phyloP scores from a whole-genome alignment of 208 protist genomes.

The Trypanosoma melophagium region DNA sequence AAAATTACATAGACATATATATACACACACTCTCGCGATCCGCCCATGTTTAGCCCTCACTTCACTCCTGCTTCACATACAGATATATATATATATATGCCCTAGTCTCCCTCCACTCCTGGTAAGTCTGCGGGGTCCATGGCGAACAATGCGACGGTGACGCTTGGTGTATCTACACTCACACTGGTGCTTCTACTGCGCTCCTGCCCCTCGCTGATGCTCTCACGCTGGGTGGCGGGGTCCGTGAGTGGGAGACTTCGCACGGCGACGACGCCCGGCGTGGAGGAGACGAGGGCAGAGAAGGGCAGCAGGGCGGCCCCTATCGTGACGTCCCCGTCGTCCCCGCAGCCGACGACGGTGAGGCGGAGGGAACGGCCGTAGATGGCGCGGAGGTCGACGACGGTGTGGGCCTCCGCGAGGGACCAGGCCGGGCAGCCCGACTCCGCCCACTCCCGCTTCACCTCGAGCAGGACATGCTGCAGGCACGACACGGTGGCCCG shows the following conservation, averaged over 20 bases:
- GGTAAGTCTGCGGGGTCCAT: constrained; percentile 14
- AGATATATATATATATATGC: neutral
- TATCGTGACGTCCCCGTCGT: neutral
- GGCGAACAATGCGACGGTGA: constrained; percentile 55
- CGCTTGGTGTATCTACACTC: constrained; percentile 15
- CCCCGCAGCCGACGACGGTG: constrained; percentile 3
- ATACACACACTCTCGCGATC: too few species aligned
- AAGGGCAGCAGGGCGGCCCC: constrained; percentile 27
- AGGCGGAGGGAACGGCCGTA: constrained; percentile 20
- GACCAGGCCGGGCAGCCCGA: constrained; percentile 46
- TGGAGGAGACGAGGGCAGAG: constrained; percentile 15
- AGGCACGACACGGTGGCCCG: constrained; percentile 44
- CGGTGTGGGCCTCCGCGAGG: constrained; percentile 37
- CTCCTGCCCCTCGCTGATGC: neutral
- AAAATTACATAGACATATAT: constrained; percentile 10
- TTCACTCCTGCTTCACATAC: too few species aligned
- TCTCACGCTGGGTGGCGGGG: neutral
- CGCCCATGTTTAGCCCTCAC: too few species aligned
- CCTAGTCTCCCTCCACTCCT: constrained; percentile 6
- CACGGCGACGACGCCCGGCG: constrained; percentile 22
- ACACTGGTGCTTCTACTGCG: constrained; percentile 3
- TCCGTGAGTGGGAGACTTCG: constrained; percentile 21
- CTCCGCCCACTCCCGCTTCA: constrained; percentile 33
- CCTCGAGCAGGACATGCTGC: constrained; percentile 39
- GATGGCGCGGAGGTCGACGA: constrained; percentile 35